Percentiles rank a stretch among this genome's conserved stretches.
These are phyloP conservation scores for Anacardium occidentale DNA, from an alignment of 345 rosid species.

Conservation along the genomic window DNA sequence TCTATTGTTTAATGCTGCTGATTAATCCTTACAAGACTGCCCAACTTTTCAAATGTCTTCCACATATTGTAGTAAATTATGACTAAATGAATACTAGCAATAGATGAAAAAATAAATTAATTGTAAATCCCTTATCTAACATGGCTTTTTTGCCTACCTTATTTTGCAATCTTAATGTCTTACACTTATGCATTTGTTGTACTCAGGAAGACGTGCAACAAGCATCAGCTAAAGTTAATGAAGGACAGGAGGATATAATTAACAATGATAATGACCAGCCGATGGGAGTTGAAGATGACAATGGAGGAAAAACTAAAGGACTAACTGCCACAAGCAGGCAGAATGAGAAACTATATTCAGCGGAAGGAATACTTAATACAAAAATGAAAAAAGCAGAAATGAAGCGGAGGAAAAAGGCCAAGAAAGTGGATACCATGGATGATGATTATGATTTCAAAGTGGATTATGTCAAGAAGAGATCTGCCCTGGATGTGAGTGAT, in stretches of 20 bases:
- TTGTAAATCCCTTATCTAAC: neutral
- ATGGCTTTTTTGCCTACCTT: neutral
- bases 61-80: too few species aligned
- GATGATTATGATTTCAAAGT: conserved; percentile 80
- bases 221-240: conserved; percentile 24
- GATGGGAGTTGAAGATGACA: conserved; percentile 41
- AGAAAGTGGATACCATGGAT: conserved; percentile 51
- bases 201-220: conserved; percentile 42
- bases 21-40: neutral
- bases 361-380: conserved; percentile 70
- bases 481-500: conserved; percentile 40
- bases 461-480: conserved; percentile 55
- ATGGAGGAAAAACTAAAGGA: conserved; percentile 32
- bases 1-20: neutral
- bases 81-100: too few species aligned
- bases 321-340: conserved; percentile 47
- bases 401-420: conserved; percentile 68
- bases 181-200: conserved; percentile 2
- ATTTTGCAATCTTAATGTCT: neutral
- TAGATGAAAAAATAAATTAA: conserved; percentile 1
- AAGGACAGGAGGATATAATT: conserved; percentile 22
- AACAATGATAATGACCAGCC: conserved; percentile 41
- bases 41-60: neutral
- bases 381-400: conserved; percentile 72
- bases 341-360: conserved; percentile 66